Base-by-base conservation (phyloP, 371 early-diverging fungal genomes). In the Choanephora cucurbitarum region DNA sequence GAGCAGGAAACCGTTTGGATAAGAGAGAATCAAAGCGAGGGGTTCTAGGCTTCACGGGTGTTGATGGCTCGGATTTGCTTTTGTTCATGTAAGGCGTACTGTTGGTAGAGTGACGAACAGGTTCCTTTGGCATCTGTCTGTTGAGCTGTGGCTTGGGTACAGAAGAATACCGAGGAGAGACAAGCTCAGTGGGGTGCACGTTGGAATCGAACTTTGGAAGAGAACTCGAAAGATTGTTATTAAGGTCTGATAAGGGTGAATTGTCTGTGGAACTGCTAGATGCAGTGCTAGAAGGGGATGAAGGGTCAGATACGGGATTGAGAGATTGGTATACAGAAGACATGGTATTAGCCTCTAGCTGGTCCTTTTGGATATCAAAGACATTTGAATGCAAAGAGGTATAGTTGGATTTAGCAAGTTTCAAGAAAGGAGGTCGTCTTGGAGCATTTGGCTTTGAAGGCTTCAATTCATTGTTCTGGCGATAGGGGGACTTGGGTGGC, bases 401-500 rank as follows among this genome's bases (percentile, higher is more conserved):
- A 46, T 55, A 42, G 41, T 56, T 58, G 15, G 55, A 59, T 32
- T 50, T 42, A 31, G 42, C 51, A 19, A 66, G 23, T 37, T 57
- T 46, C 39, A 58, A 51, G 21, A 49, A 47, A 17, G 60, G 65
- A 17, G 59, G 59, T 45, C 59, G 47, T 15, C 52, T 55, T 13
- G 55, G 49, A 3, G 63, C 7, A n/a, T 24, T 43, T 23, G 50
- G 32, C 23, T 43, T 55, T 9, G 60, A 49, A 28, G 39, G 60
- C 51, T 49, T 50, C 17, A 15, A 18, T 1, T 47, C 34, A 4
- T 45, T 23, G 28, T 74, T 57, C 21, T 62, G 55, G 9, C 78
- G 65, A 37, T 63, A 77, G 1, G 78, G 78, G 13, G 78, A 77
- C 39, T 67, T 62, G 22, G 75, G 75, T 18, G 79, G 79, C 48